phyloP scores from a whole-genome alignment of 345 rosid species.

The Rhodamnia rubescens region DNA sequence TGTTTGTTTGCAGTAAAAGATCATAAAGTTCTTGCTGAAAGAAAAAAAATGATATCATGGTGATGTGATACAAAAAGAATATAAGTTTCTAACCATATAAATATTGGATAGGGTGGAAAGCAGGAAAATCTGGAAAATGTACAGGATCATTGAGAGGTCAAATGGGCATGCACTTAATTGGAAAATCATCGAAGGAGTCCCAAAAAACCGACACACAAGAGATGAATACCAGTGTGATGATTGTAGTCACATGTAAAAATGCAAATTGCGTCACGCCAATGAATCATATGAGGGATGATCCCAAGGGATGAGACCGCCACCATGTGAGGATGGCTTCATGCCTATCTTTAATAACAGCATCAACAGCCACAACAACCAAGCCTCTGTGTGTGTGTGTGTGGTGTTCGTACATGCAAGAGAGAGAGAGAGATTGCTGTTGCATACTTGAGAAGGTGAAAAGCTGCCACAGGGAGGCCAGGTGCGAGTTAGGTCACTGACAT shows the following conservation, averaged over 20 bases:
- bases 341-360: neutral
- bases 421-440: constrained; percentile 4
- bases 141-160: neutral
- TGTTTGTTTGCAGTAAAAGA: constrained; percentile 80
- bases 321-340: neutral
- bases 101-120: neutral
- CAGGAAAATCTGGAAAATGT: neutral
- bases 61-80: neutral
- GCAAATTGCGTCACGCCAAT: neutral
- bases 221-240: neutral
- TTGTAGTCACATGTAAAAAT: neutral
- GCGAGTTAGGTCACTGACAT: constrained; percentile 91
- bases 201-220: neutral
- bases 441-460: constrained; percentile 68
- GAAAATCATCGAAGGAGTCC: neutral
- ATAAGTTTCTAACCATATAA: neutral
- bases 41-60: neutral
- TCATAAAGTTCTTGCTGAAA: constrained; percentile 77
- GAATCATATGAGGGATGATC: neutral
- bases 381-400: neutral
- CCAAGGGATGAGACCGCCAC: neutral
- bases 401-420: too few species aligned
- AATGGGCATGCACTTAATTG: neutral
- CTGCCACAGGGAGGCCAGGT: constrained; percentile 89
- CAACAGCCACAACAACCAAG: neutral